Evolutionary conservation across 2,329 filamentous ascomycete species (phyloP).

Genomic region (Aspergillus transmontanensis): DNA sequence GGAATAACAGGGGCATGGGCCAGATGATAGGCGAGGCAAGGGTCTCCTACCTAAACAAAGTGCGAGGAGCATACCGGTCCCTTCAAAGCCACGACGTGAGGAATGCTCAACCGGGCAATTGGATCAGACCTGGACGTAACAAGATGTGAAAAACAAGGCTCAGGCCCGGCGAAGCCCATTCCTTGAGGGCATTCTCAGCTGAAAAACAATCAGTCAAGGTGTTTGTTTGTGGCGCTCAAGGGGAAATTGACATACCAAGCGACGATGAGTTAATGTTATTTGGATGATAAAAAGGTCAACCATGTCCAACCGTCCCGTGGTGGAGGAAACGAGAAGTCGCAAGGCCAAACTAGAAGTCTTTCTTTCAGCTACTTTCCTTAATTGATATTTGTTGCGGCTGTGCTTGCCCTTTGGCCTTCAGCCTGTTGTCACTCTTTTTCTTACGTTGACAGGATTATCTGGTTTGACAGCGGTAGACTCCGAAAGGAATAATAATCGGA

Average conservation of each 20-base stretch:
- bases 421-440: constrained; percentile 18
- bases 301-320: neutral
- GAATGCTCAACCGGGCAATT: neutral
- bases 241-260: constrained; percentile 11
- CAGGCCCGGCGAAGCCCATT: constrained; percentile 13
- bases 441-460: neutral
- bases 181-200: constrained; percentile 18
- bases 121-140: neutral
- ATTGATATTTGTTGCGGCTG: constrained; percentile 4
- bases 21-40: too few relatives aligned
- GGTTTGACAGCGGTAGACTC: neutral
- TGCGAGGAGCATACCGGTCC: neutral
- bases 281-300: constrained; percentile 21
- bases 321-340: neutral
- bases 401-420: constrained; percentile 9
- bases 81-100: neutral
- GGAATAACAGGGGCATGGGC: neutral
- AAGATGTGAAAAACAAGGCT: neutral
- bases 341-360: neutral
- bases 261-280: neutral
- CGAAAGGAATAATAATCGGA: neutral
- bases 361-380: constrained; percentile 12
- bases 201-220: constrained; percentile 3
- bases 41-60: neutral
- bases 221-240: constrained; percentile 16